Conservation (phyloP, 2,329 filamentous ascomycete genomes). For the Amphichorda felina region DNA sequence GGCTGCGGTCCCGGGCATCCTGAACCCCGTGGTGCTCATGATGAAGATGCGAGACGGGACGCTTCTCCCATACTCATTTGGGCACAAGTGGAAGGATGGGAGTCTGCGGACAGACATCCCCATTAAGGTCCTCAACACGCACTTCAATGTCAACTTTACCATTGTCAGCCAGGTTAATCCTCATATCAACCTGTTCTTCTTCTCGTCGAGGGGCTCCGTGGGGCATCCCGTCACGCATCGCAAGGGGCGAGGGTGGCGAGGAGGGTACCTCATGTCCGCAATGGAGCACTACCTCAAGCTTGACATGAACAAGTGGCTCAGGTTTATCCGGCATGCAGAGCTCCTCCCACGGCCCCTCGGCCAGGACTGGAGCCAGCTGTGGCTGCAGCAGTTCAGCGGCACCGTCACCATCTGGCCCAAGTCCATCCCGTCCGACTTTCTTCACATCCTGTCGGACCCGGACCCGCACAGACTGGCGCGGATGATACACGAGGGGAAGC, state of each 20-base stretch:
- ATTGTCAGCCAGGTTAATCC: conserved; percentile 87
- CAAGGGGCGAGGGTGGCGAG: conserved; percentile 86
- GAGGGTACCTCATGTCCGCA: conserved; percentile 85
- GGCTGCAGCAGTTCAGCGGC: conserved; percentile 88
- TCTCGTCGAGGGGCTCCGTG: conserved; percentile 83
- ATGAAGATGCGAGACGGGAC: conserved; percentile 73
- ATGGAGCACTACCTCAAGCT: conserved; percentile 93
- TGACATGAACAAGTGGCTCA: conserved; percentile 95
- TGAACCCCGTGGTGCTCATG: conserved; percentile 89
- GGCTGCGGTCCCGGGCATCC: conserved; percentile 87
- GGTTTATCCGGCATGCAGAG: conserved; percentile 85
- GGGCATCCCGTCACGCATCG: conserved; percentile 91
- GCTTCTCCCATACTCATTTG: conserved; percentile 85
- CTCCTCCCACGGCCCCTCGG: conserved; percentile 80
- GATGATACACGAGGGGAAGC: conserved; percentile 86
- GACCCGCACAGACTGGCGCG: conserved; percentile 60
- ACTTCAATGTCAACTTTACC: conserved; percentile 98
- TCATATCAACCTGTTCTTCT: conserved; percentile 98
- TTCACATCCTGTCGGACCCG: conserved; percentile 77
- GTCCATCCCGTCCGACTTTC: conserved; percentile 66
- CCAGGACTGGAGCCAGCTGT: conserved; percentile 94
- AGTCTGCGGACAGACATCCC: conserved; percentile 91
- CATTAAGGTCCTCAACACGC: conserved; percentile 82
- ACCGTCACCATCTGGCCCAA: conserved; percentile 97
- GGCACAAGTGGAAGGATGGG: conserved; percentile 98